Conservation (phyloP, 2,329 filamentous ascomycete species). For the Talaromyces sp. region DNA sequence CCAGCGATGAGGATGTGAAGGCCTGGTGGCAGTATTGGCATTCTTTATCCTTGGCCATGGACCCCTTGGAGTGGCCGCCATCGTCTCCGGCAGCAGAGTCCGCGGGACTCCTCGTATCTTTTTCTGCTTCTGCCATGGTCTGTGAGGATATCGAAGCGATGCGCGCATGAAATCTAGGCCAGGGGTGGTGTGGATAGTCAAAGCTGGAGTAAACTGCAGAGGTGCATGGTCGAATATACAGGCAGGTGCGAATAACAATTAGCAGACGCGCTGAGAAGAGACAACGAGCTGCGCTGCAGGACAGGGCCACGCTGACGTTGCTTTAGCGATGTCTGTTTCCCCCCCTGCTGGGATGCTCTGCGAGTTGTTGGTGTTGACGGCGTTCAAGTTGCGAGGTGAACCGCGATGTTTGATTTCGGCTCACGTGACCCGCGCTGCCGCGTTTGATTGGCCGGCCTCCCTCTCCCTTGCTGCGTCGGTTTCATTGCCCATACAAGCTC, state of each 20-base stretch:
- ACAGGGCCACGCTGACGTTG: neutral
- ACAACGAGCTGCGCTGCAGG: neutral
- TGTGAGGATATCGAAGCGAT: neutral
- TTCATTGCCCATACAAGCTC: neutral
- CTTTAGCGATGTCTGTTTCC: neutral
- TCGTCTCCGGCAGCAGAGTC: conserved; percentile 6
- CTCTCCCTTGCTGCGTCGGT: neutral
- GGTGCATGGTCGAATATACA: neutral
- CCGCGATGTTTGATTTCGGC: neutral
- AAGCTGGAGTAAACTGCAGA: neutral
- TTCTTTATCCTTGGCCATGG: conserved; percentile 70
- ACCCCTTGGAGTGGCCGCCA: conserved; percentile 2
- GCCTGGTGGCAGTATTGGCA: conserved; percentile 84
- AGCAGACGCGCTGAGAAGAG: neutral
- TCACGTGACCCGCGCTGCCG: neutral
- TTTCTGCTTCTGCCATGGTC: conserved; percentile 7
- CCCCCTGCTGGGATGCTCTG: neutral
- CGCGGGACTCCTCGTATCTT: conserved; percentile 6
- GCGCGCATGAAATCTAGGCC: neutral
- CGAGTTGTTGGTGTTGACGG: neutral
- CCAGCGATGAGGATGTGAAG: conserved; percentile 90
- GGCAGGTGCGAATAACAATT: neutral
- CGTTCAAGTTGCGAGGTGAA: neutral
- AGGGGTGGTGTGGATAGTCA: neutral
- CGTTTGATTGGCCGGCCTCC: neutral